Conservation (phyloP, 768 basidiomycete species). For the Podaxis sp. region DNA sequence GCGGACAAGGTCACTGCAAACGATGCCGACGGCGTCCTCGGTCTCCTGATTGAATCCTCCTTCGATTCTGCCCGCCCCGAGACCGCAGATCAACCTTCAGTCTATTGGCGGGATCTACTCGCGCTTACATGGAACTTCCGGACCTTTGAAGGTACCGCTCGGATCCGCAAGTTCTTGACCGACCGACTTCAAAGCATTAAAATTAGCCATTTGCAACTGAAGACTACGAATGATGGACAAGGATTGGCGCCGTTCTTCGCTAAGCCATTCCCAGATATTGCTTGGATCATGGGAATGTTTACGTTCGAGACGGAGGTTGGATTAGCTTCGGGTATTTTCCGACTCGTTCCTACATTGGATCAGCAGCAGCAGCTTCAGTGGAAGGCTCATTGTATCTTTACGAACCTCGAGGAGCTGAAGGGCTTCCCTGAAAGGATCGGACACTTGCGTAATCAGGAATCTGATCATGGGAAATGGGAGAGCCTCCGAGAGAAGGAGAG, state of each 20-base stretch:
- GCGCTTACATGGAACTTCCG: constrained; percentile 52
- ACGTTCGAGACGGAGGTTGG: constrained; percentile 42
- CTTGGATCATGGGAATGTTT: constrained; percentile 47
- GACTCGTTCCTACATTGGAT: constrained; percentile 33
- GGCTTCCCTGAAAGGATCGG: constrained; percentile 40
- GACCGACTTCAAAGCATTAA: constrained; percentile 29
- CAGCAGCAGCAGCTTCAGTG: constrained; percentile 24
- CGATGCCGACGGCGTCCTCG: constrained; percentile 24
- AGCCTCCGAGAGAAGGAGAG: constrained; percentile 31
- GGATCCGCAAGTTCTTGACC: constrained; percentile 35
- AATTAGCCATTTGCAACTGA: constrained; percentile 25
- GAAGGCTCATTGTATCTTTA: constrained; percentile 50
- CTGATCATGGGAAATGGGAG: constrained; percentile 49
- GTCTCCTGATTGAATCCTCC: constrained; percentile 25
- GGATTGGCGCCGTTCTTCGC: constrained; percentile 21
- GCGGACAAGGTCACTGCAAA: constrained; percentile 1
- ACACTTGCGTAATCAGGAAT: constrained; percentile 28
- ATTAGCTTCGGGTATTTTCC: constrained; percentile 36
- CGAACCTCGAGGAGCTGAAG: constrained; percentile 45
- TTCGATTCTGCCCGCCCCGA: constrained; percentile 21
- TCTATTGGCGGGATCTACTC: constrained; percentile 49
- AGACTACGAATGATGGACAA: constrained; percentile 16
- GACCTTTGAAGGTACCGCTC: constrained; percentile 33
- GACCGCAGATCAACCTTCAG: constrained; percentile 14
- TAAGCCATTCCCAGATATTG: constrained; percentile 34